A percentile compares a stretch with the other conserved stretches of the same genome.
Evolutionary conservation across 768 basidiomycete species (phyloP).

Genomic region (Leucosporidium yakuticum): DNA sequence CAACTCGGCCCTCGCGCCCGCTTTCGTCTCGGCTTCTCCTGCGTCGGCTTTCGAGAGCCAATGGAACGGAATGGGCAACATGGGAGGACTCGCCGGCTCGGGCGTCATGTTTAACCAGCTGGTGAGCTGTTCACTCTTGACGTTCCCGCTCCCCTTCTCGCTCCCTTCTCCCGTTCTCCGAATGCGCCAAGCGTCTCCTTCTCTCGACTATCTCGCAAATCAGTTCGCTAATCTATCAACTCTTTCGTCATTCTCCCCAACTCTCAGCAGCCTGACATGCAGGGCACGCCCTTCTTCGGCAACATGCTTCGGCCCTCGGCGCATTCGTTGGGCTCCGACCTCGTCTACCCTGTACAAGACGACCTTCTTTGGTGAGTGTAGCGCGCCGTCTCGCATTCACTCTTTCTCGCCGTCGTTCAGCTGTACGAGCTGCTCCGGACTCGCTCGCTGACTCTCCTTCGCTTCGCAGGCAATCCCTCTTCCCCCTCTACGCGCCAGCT

Average conservation of each 20-base stretch:
- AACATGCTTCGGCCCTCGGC: background rate
- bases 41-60: background rate
- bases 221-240: background rate
- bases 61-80: background rate
- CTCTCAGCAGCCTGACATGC: background rate
- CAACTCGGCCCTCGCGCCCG: background rate
- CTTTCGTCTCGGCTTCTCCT: background rate
- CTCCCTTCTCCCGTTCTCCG: background rate
- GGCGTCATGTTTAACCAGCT: constrained; percentile 10
- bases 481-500: too few relatives aligned
- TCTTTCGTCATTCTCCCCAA: background rate
- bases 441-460: too few relatives aligned
- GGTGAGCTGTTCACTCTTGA: background rate
- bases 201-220: background rate
- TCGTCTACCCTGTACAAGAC: constrained; percentile 5
- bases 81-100: constrained; percentile 7
- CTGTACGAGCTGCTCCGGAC: too few relatives aligned
- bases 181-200: background rate
- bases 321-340: background rate
- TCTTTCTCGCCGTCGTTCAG: too few relatives aligned
- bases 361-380: constrained; percentile 9
- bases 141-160: background rate
- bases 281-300: constrained; percentile 1
- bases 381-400: too few relatives aligned
- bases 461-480: too few relatives aligned